Evolutionary conservation across 116 monocot genomes (phyloP).

Genomic region (Iris pallida): DNA sequence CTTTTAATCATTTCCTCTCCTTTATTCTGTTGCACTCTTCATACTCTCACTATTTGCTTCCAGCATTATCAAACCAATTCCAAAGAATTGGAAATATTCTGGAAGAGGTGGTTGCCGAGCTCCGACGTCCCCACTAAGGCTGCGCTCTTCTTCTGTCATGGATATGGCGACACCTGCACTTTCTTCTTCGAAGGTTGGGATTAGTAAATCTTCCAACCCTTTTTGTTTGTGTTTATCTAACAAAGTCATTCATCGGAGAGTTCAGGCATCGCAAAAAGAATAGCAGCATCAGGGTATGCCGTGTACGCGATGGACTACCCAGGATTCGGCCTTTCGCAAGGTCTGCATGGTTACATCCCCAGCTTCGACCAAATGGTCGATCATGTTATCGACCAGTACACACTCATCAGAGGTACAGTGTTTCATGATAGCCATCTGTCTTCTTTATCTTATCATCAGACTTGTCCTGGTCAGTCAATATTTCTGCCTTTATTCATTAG

Average conservation of each 20-base stretch:
- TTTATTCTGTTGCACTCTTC: neutral
- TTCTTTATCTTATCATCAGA: neutral
- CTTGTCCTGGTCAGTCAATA: no score
- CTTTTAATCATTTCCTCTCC: neutral
- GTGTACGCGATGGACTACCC: conserved; percentile 96
- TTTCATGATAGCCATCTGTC: neutral
- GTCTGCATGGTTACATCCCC: conserved; percentile 82
- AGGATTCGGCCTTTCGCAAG: conserved; percentile 83
- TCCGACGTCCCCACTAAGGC: conserved; percentile 47
- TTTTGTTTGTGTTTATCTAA: neutral
- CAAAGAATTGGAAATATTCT: conserved; percentile 71
- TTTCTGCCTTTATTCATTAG: no score
- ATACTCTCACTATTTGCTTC: neutral
- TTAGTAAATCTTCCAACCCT: neutral
- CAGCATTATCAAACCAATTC: conserved; percentile 67
- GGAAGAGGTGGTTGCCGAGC: conserved; percentile 77
- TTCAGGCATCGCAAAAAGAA: conserved; percentile 75
- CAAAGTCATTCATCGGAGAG: neutral
- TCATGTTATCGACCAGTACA: conserved; percentile 76
- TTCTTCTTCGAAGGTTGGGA: conserved; percentile 93
- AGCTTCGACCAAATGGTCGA: conserved; percentile 86
- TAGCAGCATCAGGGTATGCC: conserved; percentile 72
- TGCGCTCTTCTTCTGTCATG: conserved; percentile 89
- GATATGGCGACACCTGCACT: conserved; percentile 96
- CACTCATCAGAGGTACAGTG: conserved; percentile 53